Evolutionary conservation across 768 basidiomycete genomes (phyloP).

Genomic region (Xerocomellus dryophilus): DNA sequence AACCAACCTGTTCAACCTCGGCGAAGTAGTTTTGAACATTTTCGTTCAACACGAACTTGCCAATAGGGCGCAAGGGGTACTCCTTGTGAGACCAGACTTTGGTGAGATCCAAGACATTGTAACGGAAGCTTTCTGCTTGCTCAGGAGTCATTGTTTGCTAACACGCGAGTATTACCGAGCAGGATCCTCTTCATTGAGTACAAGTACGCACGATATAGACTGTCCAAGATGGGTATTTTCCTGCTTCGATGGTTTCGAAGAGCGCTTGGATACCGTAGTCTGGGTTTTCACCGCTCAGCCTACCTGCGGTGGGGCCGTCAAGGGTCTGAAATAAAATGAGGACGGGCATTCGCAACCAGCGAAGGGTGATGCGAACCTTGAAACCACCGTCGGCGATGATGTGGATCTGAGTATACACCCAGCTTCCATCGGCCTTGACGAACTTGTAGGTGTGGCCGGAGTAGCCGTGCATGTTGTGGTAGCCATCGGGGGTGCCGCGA

Average conservation of each 20-base stretch:
- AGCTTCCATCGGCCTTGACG: constrained; percentile 79
- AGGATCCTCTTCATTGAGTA: neutral
- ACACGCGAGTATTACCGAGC: constrained; percentile 12
- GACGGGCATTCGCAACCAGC: neutral
- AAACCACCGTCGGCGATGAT: constrained; percentile 74
- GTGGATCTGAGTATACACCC: constrained; percentile 87
- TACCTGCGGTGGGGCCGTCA: constrained; percentile 59
- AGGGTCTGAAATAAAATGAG: constrained; percentile 51
- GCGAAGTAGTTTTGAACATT: constrained; percentile 87
- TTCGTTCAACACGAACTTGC: constrained; percentile 79
- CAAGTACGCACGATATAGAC: constrained; percentile 66
- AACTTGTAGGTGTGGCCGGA: constrained; percentile 91
- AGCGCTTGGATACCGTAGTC: constrained; percentile 82
- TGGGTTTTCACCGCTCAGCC: constrained; percentile 69
- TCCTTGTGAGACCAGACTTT: constrained; percentile 89
- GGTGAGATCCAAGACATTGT: constrained; percentile 89
- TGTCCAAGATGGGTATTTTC: constrained; percentile 83
- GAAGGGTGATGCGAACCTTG: constrained; percentile 47
- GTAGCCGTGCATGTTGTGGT: constrained; percentile 85
- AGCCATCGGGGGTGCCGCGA: constrained; percentile 91
- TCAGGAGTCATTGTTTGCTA: constrained; percentile 91
- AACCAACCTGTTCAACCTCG: constrained; percentile 84
- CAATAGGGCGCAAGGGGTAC: constrained; percentile 85
- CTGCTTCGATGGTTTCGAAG: constrained; percentile 78
- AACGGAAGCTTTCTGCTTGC: constrained; percentile 87